These are phyloP conservation scores for Sutorius australiensis DNA, from an alignment of 768 basidiomycete species.

Conservation along the genomic window DNA sequence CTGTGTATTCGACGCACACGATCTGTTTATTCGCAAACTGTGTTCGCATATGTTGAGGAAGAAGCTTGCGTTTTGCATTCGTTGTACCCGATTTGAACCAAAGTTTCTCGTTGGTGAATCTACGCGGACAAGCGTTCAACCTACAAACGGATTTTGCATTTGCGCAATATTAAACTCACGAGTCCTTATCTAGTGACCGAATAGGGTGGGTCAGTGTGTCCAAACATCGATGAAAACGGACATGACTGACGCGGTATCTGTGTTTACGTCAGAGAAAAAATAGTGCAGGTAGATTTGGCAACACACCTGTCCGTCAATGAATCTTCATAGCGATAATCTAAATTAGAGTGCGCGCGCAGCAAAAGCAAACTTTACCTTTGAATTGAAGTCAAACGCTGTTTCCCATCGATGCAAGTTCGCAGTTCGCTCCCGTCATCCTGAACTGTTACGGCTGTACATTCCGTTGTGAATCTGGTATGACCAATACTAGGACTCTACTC, in stretches of 20 bases:
- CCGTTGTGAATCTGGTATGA: background rate
- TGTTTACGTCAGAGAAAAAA: slow-evolving; percentile 2
- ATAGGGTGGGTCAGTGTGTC: slow-evolving; percentile 6
- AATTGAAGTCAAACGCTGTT: slow-evolving; percentile 67
- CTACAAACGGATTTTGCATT: background rate
- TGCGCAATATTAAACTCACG: slow-evolving; percentile 24
- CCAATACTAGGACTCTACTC: slow-evolving; percentile 8
- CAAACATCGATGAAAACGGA: background rate
- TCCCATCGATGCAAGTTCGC: slow-evolving; percentile 66
- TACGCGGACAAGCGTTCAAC: background rate
- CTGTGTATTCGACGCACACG: slow-evolving; percentile 51
- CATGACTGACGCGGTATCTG: slow-evolving; percentile 43
- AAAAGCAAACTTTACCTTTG: slow-evolving; percentile 39
- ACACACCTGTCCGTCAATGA: slow-evolving; percentile 54
- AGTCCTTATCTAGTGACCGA: slow-evolving; percentile 36
- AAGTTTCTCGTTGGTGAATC: slow-evolving; percentile 35
- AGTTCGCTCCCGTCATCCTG: slow-evolving; percentile 41
- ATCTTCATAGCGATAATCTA: slow-evolving; percentile 33
- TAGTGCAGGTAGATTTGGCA: background rate
- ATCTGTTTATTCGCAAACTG: slow-evolving; percentile 45
- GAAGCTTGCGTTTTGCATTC: slow-evolving; percentile 27
- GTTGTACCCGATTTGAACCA: slow-evolving; percentile 32
- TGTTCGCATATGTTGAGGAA: slow-evolving; percentile 32
- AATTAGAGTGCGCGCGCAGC: background rate
- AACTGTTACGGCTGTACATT: slow-evolving; percentile 35